Base-by-base conservation (phyloP, 148 eudicot genomes). In the Bassia scoparia region DNA sequence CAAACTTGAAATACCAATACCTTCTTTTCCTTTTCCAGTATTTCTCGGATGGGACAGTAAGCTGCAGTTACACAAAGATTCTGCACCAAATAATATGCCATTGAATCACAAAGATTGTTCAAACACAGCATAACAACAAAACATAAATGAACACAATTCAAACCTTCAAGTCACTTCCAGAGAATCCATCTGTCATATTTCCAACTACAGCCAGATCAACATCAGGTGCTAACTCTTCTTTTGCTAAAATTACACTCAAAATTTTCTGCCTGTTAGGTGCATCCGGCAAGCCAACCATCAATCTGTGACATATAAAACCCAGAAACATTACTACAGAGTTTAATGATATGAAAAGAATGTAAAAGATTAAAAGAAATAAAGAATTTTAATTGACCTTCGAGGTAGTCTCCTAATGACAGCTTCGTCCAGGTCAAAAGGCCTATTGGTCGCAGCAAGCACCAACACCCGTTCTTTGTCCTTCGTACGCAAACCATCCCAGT, bases 121-220 rank as follows among this genome's bases (percentile, higher is more conserved):
- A n/a, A 65, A 50, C 68, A 73, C 5, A 49, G 65, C 67, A 27
- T 5, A 4, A 48, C 15, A 26, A 59, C 21, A 67, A 50, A 55
- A 27, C 16, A 4, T 54, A 17, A 68, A 63, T 35, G 71, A 35
- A 50, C 31, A 38, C 16, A 64, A 29, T 55, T 63, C 37, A 61
- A 70, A 94, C 98, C 97, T 94, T 94, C 67, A 91, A 81, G 84
- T 94, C 97, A 83, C 98, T 94, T 82, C 98, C 97, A 70, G 97
- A 91, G 77, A 86, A 91, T 61, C 97, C 98, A 53, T 91, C 97
- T 17, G 90, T 87, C 97, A 88, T 85, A 80, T 76, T 91, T 53
- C 96, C 98, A 73, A 94, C 87, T 16, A 77, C 88, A 75, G 82
- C 85, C 49, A 94, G 87, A 78, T 88, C 87, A 69, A 91, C 80